phyloP scores from a whole-genome alignment of 768 basidiomycete genomes.

The Phanerochaete carnosa region DNA sequence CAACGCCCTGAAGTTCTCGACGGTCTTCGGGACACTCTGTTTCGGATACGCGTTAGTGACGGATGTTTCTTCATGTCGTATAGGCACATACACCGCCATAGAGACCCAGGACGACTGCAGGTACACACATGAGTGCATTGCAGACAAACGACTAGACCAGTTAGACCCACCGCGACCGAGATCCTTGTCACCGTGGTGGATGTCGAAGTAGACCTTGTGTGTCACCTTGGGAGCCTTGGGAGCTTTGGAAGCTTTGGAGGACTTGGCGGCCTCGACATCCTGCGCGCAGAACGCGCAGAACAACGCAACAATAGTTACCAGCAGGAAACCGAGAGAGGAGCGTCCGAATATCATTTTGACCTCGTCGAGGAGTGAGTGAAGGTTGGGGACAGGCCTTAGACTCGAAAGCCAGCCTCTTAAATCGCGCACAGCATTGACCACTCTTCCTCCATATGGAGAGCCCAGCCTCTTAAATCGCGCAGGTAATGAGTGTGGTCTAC shows the following conservation, averaged over 20 bases:
- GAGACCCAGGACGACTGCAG: conserved; percentile 77
- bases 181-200: conserved; percentile 86
- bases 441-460: too few relatives aligned
- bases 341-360: conserved; percentile 56
- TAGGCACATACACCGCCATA: conserved; percentile 69
- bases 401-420: too few relatives aligned
- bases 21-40: conserved; percentile 93
- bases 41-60: not conserved
- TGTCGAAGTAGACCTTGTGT: conserved; percentile 91
- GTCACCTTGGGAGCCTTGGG: conserved; percentile 91
- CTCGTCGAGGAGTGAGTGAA: not conserved
- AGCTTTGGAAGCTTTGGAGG: too few relatives aligned
- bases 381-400: conserved; percentile 9
- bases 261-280: conserved; percentile 76
- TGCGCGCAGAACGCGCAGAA: conserved; percentile 73
- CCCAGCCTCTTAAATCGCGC: too few relatives aligned
- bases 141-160: not conserved
- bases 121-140: not conserved
- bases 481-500: too few relatives aligned
- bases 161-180: conserved; percentile 69
- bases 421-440: too few relatives aligned
- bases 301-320: conserved; percentile 62
- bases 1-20: conserved; percentile 95
- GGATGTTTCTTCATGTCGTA: not conserved
- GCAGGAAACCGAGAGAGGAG: conserved; percentile 57